Evolutionary conservation across 208 protist species (phyloP).

Genomic region (Wallacemonas sp.): DNA sequence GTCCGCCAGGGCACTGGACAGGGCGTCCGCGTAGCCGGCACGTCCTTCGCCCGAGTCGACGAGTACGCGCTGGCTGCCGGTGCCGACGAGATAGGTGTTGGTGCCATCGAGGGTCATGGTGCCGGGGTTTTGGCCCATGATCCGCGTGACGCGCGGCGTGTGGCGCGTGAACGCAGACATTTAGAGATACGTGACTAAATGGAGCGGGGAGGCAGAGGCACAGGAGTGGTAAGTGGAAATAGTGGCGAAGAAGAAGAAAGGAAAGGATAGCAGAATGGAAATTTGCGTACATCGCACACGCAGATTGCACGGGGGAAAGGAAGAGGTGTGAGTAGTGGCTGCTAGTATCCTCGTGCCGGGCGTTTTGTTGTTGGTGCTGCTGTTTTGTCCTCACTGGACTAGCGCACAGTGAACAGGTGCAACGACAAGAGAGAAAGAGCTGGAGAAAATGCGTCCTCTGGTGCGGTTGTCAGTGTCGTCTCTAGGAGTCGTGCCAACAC

Average conservation of each 20-base stretch:
- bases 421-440: not conserved
- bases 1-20: constrained; percentile 30
- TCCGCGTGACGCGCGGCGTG: constrained; percentile 42
- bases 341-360: too few species aligned
- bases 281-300: too few species aligned
- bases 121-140: constrained; percentile 75
- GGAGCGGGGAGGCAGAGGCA: too few species aligned
- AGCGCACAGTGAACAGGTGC: too few species aligned
- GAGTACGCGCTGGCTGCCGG: constrained; percentile 41
- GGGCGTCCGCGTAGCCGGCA: constrained; percentile 33
- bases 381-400: too few species aligned
- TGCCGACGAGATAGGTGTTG: constrained; percentile 78
- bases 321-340: too few species aligned
- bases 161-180: constrained; percentile 34
- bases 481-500: too few species aligned
- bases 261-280: not conserved
- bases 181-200: not conserved
- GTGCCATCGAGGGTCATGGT: constrained; percentile 70
- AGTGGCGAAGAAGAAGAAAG: not conserved
- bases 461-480: too few species aligned
- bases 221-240: constrained; percentile 2
- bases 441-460: not conserved
- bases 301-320: too few species aligned
- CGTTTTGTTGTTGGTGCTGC: too few species aligned
- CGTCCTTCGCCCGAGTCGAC: constrained; percentile 68